Evolutionary conservation across 768 basidiomycete genomes (phyloP), one percentile per base, ranked within the genome.

Genomic region (Mrakia gelida): DNA sequence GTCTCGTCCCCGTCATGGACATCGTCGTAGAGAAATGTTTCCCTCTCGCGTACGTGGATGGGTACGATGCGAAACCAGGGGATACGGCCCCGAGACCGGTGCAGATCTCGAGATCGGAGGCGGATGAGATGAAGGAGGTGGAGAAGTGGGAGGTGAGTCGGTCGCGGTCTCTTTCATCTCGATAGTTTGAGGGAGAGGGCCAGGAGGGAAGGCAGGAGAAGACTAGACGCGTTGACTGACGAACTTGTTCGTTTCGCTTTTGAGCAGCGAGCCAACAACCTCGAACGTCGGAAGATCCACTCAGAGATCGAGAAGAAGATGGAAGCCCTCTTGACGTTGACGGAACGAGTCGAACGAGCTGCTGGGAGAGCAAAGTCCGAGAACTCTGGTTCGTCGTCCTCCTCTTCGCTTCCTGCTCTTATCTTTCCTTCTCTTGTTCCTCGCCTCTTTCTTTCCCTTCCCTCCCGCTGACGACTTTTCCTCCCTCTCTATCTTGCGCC

Each of bases 21-120:
- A 79, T 97, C 13, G 86, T 90, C 26, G 85, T 98, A 28, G 85
- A 87, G 3, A 92, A 92, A 86, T 90, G 87, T 15, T 91, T 91
- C 81, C 91, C 93, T 0, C 81, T 95, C 59, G 95, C 91, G 0
- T 98, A 88, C 83, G 83, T 95, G n/a, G 91, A 78, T 41, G 38
- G 23, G 13, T 23, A 21, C n/a, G 73, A 63, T 2, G 73, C 49
- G 41, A 75, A 63, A 56, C 90, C 89, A 76, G 80, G 86, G 1
- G 41, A 41, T 9, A 86, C 88, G 78, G 87, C 86, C 30, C 84
- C 85, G 91, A 34, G 82, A 85, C 79, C 88, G 87, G 82, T 79
- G 82, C 79, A 85, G 85, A 71, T n/a, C 86, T 88, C 75, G 89
- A 91, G 6, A 92, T 93, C 3, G 85, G 90, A 83, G 88, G 88